Conservation (phyloP, 495 filamentous ascomycete genomes). For the Tuber borchii region DNA sequence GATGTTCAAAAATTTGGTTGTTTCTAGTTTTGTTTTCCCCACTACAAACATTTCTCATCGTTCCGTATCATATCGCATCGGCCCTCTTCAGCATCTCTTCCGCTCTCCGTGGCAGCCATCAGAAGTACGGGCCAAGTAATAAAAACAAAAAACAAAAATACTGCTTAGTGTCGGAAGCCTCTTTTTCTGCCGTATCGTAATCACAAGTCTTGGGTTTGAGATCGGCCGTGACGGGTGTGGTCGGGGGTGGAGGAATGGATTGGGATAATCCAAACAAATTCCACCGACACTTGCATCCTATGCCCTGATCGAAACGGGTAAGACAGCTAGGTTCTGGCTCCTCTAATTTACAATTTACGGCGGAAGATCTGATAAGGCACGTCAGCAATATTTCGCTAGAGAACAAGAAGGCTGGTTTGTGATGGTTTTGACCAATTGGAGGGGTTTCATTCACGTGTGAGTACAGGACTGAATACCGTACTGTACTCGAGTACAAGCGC, state of each 20-base stretch:
- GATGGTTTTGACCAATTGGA: slow-evolving; percentile 16
- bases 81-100: not conserved
- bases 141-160: not conserved
- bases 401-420: slow-evolving; percentile 8
- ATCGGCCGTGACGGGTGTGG: not conserved
- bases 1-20: not conserved
- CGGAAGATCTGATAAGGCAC: slow-evolving; percentile 30
- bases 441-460: not conserved
- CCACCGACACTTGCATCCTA: not conserved
- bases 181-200: not conserved
- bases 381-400: slow-evolving; percentile 14
- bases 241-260: not conserved
- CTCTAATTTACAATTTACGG: slow-evolving; percentile 31
- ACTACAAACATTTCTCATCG: not conserved
- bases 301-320: slow-evolving; percentile 13
- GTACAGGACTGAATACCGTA: not conserved
- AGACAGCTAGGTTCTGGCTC: slow-evolving; percentile 30
- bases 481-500: no score
- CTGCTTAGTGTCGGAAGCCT: not conserved
- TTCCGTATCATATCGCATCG: not conserved
- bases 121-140: not conserved
- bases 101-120: not conserved
- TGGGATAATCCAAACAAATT: not conserved
- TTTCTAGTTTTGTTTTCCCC: not conserved
- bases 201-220: not conserved